A percentile compares a stretch with the other conserved stretches of the same genome.
Conservation (phyloP, 2,329 filamentous ascomycete genomes). For the Xylariaceae sp. region DNA sequence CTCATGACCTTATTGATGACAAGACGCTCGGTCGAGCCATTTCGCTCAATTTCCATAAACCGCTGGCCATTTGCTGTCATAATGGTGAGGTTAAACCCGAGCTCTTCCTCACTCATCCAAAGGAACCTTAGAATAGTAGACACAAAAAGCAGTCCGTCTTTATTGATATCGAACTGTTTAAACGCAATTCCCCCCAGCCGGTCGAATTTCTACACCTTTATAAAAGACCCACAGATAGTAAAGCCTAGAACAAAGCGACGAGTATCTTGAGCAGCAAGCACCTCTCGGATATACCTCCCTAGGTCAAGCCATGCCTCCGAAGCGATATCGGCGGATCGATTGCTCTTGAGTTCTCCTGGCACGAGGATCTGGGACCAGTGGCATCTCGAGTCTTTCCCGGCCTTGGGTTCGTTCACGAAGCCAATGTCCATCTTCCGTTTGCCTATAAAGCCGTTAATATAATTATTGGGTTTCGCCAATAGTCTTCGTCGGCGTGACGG, state of each 20-base stretch:
- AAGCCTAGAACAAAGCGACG: slow-evolving; percentile 46
- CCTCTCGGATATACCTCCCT: slow-evolving; percentile 40
- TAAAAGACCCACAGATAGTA: slow-evolving; percentile 42
- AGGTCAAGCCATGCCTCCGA: slow-evolving; percentile 39
- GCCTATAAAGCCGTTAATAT: slow-evolving; percentile 28
- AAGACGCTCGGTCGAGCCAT: slow-evolving; percentile 35
- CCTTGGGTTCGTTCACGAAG: slow-evolving; percentile 24
- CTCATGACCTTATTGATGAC: slow-evolving; percentile 37
- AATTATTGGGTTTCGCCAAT: slow-evolving; percentile 20
- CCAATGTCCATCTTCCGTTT: slow-evolving; percentile 34
- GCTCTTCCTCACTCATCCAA: slow-evolving; percentile 36
- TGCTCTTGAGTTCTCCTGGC: slow-evolving; percentile 41
- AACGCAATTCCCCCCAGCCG: slow-evolving; percentile 43
- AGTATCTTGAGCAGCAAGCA: slow-evolving; percentile 38
- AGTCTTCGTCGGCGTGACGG: slow-evolving; percentile 16
- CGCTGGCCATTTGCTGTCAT: slow-evolving; percentile 27
- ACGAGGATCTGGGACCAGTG: slow-evolving; percentile 38
- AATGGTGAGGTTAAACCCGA: slow-evolving; percentile 45
- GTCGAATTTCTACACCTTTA: slow-evolving; percentile 46
- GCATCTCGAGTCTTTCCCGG: slow-evolving; percentile 16
- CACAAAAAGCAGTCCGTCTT: slow-evolving; percentile 38
- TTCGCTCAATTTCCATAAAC: slow-evolving; percentile 38
- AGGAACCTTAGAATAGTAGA: slow-evolving; percentile 40
- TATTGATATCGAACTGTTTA: slow-evolving; percentile 42
- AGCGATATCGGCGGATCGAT: slow-evolving; percentile 31